These are phyloP conservation scores for Rhododendron simsii DNA, from an alignment of 148 eudicot species.

Conservation along the genomic window DNA sequence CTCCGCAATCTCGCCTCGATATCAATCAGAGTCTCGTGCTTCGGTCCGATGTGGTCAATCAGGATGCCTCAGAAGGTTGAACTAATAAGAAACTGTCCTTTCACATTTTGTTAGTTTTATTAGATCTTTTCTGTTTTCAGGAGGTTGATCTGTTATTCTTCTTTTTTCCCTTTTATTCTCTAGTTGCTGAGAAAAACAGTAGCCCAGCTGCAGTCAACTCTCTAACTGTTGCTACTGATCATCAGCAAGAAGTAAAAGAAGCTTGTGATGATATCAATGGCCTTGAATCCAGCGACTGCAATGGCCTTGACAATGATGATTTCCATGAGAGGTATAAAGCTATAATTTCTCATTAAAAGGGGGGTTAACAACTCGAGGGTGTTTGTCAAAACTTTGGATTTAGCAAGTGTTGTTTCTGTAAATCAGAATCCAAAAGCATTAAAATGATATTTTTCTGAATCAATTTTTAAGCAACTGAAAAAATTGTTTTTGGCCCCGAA, in stretches of 20 bases:
- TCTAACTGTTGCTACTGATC: constrained; percentile 25
- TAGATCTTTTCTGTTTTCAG: not conserved
- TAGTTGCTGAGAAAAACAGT: constrained; percentile 32
- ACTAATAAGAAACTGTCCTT: not conserved
- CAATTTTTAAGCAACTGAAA: not conserved
- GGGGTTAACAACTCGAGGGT: not conserved
- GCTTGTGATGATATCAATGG: constrained; percentile 25
- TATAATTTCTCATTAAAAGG: not conserved
- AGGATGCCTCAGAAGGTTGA: constrained; percentile 49
- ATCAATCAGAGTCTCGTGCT: constrained; percentile 20
- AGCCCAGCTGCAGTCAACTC: constrained; percentile 15
- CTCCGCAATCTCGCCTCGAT: constrained; percentile 18
- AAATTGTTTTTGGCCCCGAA: not conserved
- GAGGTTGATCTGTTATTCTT: not conserved
- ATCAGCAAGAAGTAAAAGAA: constrained; percentile 30
- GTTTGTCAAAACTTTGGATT: not conserved
- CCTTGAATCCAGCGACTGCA: constrained; percentile 14
- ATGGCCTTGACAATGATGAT: constrained; percentile 30
- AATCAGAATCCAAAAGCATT: not conserved
- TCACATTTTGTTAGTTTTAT: not conserved
- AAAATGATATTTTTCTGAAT: not conserved
- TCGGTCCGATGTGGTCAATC: constrained; percentile 23
- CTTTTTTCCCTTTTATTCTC: not conserved
- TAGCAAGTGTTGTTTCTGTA: not conserved
- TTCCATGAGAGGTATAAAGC: constrained; percentile 55